Conservation (phyloP, 352 stramenopile species). For the Pythium aphanidermatum region DNA sequence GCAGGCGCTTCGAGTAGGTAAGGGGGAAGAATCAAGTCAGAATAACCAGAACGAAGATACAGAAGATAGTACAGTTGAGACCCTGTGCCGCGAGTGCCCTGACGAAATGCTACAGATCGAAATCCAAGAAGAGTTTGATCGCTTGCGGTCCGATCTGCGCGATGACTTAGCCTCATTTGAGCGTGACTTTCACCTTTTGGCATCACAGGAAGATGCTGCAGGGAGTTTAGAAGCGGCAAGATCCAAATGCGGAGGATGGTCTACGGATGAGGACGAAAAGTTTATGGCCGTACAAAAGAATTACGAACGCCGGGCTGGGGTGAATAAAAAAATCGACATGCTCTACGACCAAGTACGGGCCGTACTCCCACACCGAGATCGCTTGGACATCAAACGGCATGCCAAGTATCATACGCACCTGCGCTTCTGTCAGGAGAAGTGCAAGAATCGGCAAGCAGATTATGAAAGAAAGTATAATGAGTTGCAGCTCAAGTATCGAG, state of each 20-base stretch:
- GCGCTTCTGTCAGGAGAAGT: constrained; percentile 52
- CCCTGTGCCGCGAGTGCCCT: constrained; percentile 9
- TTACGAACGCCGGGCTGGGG: constrained; percentile 28
- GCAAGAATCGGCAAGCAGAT: constrained; percentile 35
- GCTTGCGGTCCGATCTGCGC: constrained; percentile 16
- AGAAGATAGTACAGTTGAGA: constrained; percentile 7
- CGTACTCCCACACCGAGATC: constrained; percentile 31
- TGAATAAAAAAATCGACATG: constrained; percentile 37
- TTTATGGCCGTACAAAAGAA: constrained; percentile 51
- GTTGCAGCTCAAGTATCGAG: constrained; percentile 19
- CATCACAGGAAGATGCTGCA: constrained; percentile 26
- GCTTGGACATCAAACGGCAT: constrained; percentile 41
- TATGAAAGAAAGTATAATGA: constrained; percentile 32
- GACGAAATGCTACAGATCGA: constrained; percentile 51
- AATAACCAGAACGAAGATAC: constrained; percentile 10
- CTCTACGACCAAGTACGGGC: constrained; percentile 54
- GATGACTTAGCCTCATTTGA: constrained; percentile 33
- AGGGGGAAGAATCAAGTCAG: neutral
- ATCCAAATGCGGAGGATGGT: constrained; percentile 41
- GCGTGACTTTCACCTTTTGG: constrained; percentile 29
- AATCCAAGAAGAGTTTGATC: constrained; percentile 26
- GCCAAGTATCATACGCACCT: constrained; percentile 55
- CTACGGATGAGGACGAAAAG: constrained; percentile 40
- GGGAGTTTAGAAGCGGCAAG: constrained; percentile 27
- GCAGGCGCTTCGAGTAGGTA: constrained; percentile 7